phyloP scores from a whole-genome alignment of 495 filamentous ascomycete species.

The Rostrohypoxylon terebratum region DNA sequence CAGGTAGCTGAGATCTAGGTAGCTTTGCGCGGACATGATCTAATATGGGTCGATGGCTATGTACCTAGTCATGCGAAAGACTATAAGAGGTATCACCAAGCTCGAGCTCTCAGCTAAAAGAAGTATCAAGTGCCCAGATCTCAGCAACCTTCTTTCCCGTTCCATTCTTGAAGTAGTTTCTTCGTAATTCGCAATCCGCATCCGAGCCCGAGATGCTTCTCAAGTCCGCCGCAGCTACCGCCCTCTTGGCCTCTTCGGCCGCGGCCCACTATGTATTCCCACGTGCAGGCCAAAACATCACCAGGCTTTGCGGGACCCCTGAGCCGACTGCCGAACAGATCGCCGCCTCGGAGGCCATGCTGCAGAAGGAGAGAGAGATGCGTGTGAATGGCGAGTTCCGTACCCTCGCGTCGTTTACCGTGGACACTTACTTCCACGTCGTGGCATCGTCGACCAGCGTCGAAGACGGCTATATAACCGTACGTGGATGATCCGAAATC shows the following conservation, averaged over 20 bases:
- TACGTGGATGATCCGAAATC: constrained; percentile 32
- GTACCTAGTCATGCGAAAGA: neutral
- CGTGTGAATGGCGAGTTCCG: constrained; percentile 43
- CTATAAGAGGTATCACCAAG: constrained; percentile 8
- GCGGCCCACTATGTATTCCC: constrained; percentile 43
- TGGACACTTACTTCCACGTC: constrained; percentile 74
- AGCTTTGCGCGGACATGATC: constrained; percentile 14
- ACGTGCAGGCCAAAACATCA: constrained; percentile 28
- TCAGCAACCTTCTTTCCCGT: neutral
- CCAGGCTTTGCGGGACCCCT: constrained; percentile 55
- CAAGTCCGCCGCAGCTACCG: constrained; percentile 48
- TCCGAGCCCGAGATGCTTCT: constrained; percentile 58
- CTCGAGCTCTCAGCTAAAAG: neutral
- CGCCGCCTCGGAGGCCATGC: constrained; percentile 47
- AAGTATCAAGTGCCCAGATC: neutral
- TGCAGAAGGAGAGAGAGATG: constrained; percentile 44
- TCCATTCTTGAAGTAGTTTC: neutral
- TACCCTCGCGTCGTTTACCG: constrained; percentile 49
- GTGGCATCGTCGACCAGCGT: constrained; percentile 59
- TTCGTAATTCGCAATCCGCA: neutral
- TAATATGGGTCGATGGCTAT: constrained; percentile 14
- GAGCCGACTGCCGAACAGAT: constrained; percentile 55
- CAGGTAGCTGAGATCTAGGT: constrained; percentile 32
- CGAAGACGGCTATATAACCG: constrained; percentile 64
- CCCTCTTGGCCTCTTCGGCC: constrained; percentile 49